phyloP scores from a whole-genome alignment of 1,284 basidiomycete genomes.

The Sphagnurus paluster region DNA sequence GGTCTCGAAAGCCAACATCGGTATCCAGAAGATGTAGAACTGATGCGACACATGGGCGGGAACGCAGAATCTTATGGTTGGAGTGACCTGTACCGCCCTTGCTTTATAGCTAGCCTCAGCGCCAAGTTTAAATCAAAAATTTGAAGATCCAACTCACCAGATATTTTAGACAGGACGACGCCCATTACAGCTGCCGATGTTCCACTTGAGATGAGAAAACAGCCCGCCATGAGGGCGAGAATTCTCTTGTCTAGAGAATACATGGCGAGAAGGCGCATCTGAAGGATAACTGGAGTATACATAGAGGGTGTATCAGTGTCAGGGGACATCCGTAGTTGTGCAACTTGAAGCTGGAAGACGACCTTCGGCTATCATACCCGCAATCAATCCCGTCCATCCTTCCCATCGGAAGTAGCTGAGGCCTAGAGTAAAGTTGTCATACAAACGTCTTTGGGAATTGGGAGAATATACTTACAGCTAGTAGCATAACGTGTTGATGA shows the following conservation, averaged over 20 bases:
- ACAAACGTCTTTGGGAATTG: neutral
- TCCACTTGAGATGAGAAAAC: constrained; percentile 40
- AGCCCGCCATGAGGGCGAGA: constrained; percentile 42
- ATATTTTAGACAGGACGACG: constrained; percentile 35
- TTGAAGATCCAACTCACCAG: constrained; percentile 34
- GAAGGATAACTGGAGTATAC: constrained; percentile 46
- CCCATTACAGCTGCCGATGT: constrained; percentile 50
- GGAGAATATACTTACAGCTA: constrained; percentile 8
- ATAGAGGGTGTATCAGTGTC: constrained; percentile 1
- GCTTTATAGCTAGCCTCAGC: neutral
- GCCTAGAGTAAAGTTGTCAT: constrained; percentile 29
- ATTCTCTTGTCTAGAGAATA: constrained; percentile 54
- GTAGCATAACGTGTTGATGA: neutral
- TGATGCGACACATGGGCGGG: constrained; percentile 35
- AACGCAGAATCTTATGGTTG: constrained; percentile 39
- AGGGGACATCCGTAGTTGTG: neutral
- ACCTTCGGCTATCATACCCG: constrained; percentile 56
- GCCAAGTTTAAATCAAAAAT: neutral
- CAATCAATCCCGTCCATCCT: constrained; percentile 55
- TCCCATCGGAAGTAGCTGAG: constrained; percentile 54
- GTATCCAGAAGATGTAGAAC: constrained; percentile 61
- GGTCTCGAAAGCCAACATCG: constrained; percentile 52
- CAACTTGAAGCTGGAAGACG: constrained; percentile 21
- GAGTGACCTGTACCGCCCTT: constrained; percentile 21
- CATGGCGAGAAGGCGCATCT: constrained; percentile 62